Conservation (phyloP, 176 grass and related monocot species). For the Triticum dicoccoides region DNA sequence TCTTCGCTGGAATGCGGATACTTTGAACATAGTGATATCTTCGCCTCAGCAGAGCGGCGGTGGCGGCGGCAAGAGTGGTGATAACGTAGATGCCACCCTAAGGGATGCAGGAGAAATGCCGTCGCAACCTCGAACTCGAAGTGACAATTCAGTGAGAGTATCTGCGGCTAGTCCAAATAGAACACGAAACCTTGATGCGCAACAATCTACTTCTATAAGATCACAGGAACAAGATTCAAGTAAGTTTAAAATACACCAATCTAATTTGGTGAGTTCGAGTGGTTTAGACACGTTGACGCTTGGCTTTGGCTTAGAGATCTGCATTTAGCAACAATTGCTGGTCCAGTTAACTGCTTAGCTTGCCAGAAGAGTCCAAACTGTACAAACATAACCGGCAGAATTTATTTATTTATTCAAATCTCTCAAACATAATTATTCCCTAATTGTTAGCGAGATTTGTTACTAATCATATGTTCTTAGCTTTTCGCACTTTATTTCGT, state of each 20-base stretch:
- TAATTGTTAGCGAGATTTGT: background rate
- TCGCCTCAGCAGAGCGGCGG: slow-evolving; percentile 45
- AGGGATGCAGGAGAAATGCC: slow-evolving; percentile 45
- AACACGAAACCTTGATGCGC: slow-evolving; percentile 40
- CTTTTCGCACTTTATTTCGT: background rate
- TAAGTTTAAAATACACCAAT: slow-evolving; percentile 46
- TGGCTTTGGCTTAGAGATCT: background rate
- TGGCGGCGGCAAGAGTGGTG: slow-evolving; percentile 27
- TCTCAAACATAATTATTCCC: slow-evolving; percentile 1
- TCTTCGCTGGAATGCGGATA: slow-evolving; percentile 69
- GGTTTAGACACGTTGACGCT: slow-evolving; percentile 6
- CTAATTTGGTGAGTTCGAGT: slow-evolving; percentile 15
- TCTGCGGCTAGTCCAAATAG: slow-evolving; percentile 30
- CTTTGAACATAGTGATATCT: slow-evolving; percentile 64
- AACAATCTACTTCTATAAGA: slow-evolving; percentile 36
- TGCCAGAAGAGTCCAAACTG: background rate
- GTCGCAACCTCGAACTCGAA: slow-evolving; percentile 34
- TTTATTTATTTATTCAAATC: background rate
- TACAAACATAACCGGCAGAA: background rate
- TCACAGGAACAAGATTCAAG: slow-evolving; percentile 56
- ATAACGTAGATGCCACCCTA: slow-evolving; percentile 22
- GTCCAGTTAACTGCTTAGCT: slow-evolving; percentile 3
- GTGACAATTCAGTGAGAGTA: slow-evolving; percentile 33
- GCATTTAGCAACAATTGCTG: slow-evolving; percentile 10
- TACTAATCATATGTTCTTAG: background rate